Base-by-base conservation (phyloP, 202 grass and related monocot genomes). In the Bolboschoenoplectus hybrid region DNA sequence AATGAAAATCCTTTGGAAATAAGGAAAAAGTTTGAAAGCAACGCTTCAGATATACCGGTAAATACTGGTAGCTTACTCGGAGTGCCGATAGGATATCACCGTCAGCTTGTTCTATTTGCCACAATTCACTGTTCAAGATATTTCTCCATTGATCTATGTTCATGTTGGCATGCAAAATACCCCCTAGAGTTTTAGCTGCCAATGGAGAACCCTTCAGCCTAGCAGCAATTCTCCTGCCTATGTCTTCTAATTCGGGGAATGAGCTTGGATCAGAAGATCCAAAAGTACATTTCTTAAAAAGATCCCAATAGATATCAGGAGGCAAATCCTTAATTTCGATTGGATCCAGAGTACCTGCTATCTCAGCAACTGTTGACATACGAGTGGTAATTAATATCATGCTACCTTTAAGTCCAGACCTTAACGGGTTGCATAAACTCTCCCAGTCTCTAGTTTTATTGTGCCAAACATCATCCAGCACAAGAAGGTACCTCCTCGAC, bases 191-290 rank as follows among this genome's bases (percentile, higher is more conserved):
- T 61, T 88, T 92, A 7, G 75, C 68, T 4, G 90, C 88, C 43
- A 92, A 76, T 41, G 90, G 88, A 7, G 67, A 89, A 43, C 88
- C 82, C 6, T 85, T 81, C 47, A 89, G 66, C 77, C 53, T 89
- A 6, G 12, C 17, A 5, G 67, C 76, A 72, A 92, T 87, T 43
- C 51, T 89, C 85, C 34, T 87, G 6, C 85, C 88, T 53, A 92
- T 88, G 39, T 19, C 35, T 13, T 82, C 43, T 39, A 92, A 69
- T 52, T 87, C 57, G 12, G 64, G 56, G 63, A 81, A 51, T 1
- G 0, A 12, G 34, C 26, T 0, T 2, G 20, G 0, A 14, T 57
- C 40, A 2, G 45, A 14, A 41, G 8, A 5, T 6, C 66, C 83
- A 45, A 89, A 89, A 20, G 76, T 55, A 49, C 52, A 56, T 67